Percentiles rank a stretch among this genome's conserved stretches.
Evolutionary conservation across 2,329 filamentous ascomycete genomes (phyloP).

Genomic region (Ophiostoma perfectum): DNA sequence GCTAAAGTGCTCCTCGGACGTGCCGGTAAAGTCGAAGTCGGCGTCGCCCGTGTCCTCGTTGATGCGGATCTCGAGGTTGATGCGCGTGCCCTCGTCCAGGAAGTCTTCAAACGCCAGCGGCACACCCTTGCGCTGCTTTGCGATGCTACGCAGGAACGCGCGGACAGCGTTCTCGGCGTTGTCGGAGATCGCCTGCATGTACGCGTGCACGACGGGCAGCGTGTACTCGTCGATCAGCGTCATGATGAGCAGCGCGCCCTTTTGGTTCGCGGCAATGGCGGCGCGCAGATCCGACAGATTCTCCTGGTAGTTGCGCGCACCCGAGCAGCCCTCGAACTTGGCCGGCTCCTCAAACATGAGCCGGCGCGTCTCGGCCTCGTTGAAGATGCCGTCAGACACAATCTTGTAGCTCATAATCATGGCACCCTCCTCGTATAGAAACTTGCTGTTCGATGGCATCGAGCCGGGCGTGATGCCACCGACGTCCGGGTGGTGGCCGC

Average conservation of each 20-base stretch:
- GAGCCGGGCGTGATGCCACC: slow-evolving; percentile 63
- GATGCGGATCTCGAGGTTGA: slow-evolving; percentile 34
- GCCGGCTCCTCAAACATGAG: slow-evolving; percentile 61
- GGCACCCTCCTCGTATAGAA: slow-evolving; percentile 60
- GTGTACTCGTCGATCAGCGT: slow-evolving; percentile 26
- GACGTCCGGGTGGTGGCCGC: slow-evolving; percentile 78
- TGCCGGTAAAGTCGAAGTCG: slow-evolving; percentile 36
- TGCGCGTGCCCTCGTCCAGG: slow-evolving; percentile 38
- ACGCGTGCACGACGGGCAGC: too few relatives aligned
- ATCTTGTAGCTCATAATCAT: slow-evolving; percentile 62
- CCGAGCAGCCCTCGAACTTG: slow-evolving; percentile 61
- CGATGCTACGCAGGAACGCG: too few relatives aligned
- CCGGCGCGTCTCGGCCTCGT: slow-evolving; percentile 68
- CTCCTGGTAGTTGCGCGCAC: slow-evolving; percentile 58
- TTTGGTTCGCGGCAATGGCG: too few relatives aligned
- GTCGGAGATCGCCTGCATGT: too few relatives aligned
- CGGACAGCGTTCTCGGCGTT: background rate
- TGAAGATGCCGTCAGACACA: slow-evolving; percentile 68
- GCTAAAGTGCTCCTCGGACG: slow-evolving; percentile 27
- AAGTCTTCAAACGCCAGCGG: slow-evolving; percentile 30
- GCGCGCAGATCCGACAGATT: too few relatives aligned
- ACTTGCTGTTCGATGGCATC: slow-evolving; percentile 70
- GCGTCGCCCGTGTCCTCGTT: slow-evolving; percentile 32
- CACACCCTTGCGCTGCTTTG: too few relatives aligned
- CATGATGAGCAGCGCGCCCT: too few relatives aligned